phyloP scores from a whole-genome alignment of 306 rosid species.

The Fragaria vesca region DNA sequence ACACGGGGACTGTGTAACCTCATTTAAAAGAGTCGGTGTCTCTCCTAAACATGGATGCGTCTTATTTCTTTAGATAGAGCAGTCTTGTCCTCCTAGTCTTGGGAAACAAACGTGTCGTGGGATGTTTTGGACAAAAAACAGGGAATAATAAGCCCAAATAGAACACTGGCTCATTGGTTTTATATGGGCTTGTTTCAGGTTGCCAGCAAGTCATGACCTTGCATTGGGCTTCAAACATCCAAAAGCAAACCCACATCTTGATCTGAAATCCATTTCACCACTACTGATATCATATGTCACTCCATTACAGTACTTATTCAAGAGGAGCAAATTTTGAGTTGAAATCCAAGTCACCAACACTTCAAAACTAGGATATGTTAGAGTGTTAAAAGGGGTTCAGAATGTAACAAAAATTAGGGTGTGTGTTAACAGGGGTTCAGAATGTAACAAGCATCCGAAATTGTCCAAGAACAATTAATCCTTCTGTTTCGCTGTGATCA shows the following conservation, averaged over 20 bases:
- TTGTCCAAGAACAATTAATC: not conserved
- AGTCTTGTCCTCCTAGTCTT: too few relatives aligned
- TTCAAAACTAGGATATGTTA: not conserved
- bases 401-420: too few relatives aligned
- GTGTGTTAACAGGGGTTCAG: not conserved
- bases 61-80: too few relatives aligned
- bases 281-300: not conserved
- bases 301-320: not conserved
- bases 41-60: too few relatives aligned
- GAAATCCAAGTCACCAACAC: not conserved
- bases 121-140: too few relatives aligned
- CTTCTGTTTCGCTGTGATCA: not conserved
- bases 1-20: too few relatives aligned
- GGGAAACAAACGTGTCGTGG: too few relatives aligned
- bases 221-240: not conserved
- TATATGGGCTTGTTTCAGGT: too few relatives aligned
- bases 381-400: not conserved
- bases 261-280: not conserved
- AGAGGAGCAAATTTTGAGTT: not conserved
- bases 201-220: too few relatives aligned
- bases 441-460: not conserved
- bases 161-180: too few relatives aligned
- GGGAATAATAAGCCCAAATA: too few relatives aligned
- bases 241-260: not conserved
- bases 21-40: too few relatives aligned